Conservation (phyloP, 371 early-diverging fungal genomes). For the Mortierella sp. region DNA sequence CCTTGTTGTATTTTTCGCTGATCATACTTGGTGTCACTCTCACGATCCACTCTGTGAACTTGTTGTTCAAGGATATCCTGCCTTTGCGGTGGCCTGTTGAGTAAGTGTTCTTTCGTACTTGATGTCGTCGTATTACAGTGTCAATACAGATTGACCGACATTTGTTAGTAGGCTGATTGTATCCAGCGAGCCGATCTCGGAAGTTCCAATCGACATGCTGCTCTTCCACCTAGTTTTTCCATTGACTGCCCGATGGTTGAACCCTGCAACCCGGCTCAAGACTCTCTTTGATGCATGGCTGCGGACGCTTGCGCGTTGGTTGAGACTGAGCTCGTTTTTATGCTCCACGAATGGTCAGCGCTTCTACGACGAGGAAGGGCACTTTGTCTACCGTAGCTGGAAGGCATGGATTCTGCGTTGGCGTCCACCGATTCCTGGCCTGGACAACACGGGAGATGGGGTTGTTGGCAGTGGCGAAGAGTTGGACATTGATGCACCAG, state of each 20-base stretch:
- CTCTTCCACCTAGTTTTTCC: conserved; percentile 78
- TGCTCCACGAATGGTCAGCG: conserved; percentile 67
- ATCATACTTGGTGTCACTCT: conserved; percentile 78
- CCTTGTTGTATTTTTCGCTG: conserved; percentile 78
- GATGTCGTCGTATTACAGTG: background rate
- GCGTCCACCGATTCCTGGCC: conserved; percentile 45
- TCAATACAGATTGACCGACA: conserved; percentile 39
- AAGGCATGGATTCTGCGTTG: conserved; percentile 57
- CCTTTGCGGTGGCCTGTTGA: conserved; percentile 63
- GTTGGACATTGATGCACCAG: conserved; percentile 54
- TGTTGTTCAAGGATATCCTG: conserved; percentile 50
- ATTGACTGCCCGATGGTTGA: conserved; percentile 59
- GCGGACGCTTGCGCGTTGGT: conserved; percentile 60
- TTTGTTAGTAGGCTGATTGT: conserved; percentile 11
- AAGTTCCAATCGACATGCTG: conserved; percentile 81
- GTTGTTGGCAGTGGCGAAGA: conserved; percentile 34
- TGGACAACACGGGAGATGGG: conserved; percentile 10
- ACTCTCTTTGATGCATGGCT: conserved; percentile 62
- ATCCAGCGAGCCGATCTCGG: conserved; percentile 70
- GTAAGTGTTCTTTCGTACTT: conserved; percentile 46
- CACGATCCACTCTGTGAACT: conserved; percentile 54
- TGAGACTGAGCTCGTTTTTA: conserved; percentile 83
- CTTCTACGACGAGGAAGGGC: conserved; percentile 73
- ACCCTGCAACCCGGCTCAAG: conserved; percentile 30
- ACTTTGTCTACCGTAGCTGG: conserved; percentile 60